Percentiles rank a stretch among this genome's conserved stretches.
Conservation (phyloP, 768 basidiomycete genomes). For the Pisolithus orientalis region DNA sequence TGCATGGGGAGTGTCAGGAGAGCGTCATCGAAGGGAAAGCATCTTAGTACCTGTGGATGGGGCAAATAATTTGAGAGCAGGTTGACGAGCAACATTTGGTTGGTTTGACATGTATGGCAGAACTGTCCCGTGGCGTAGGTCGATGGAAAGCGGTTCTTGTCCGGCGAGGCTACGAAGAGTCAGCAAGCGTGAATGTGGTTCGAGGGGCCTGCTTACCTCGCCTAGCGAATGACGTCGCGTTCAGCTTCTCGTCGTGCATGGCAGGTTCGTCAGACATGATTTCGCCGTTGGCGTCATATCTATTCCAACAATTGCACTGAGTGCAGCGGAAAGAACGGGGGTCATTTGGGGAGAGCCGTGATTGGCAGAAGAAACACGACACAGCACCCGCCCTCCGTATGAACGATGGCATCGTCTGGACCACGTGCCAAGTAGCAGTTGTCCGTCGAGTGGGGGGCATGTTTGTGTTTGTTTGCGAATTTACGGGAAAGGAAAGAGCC, state of each 20-base stretch:
- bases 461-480: slow-evolving; percentile 8
- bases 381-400: slow-evolving; percentile 48
- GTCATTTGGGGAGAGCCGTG: slow-evolving; percentile 39
- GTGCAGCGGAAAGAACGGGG: slow-evolving; percentile 58
- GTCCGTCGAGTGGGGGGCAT: not conserved
- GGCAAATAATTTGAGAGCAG: slow-evolving; percentile 89
- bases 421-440: not conserved
- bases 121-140: slow-evolving; percentile 56
- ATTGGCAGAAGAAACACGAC: slow-evolving; percentile 72
- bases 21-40: not conserved
- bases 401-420: slow-evolving; percentile 25
- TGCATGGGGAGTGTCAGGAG: slow-evolving; percentile 3
- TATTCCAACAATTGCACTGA: slow-evolving; percentile 68
- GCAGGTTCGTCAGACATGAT: slow-evolving; percentile 84
- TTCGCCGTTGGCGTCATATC: slow-evolving; percentile 63
- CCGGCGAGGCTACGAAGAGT: slow-evolving; percentile 49
- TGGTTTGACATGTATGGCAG: slow-evolving; percentile 88
- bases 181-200: not conserved
- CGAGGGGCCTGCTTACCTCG: slow-evolving; percentile 43
- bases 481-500: slow-evolving; percentile 16
- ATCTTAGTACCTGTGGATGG: slow-evolving; percentile 50
- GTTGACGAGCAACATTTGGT: slow-evolving; percentile 82
- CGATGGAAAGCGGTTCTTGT: slow-evolving; percentile 63
- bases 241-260: slow-evolving; percentile 77
- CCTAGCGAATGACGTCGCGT: slow-evolving; percentile 60